phyloP scores from a whole-genome alignment of 768 basidiomycete species.

The Boletellus sp. region DNA sequence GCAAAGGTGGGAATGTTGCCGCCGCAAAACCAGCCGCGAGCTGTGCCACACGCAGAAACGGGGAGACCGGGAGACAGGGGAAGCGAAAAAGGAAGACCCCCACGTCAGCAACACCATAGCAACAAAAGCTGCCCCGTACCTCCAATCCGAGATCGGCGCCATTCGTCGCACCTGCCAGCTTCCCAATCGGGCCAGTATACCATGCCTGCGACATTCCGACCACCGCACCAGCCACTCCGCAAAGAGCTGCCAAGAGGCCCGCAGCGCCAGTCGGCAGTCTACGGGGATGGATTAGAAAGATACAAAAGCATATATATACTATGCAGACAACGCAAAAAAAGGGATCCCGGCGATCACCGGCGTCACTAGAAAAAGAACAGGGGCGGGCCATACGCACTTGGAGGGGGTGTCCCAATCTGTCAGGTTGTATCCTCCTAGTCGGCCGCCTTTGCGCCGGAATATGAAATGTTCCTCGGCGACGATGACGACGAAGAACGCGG shows the following conservation, averaged over 20 bases:
- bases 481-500: slow-evolving; percentile 44
- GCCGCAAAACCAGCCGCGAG: slow-evolving; percentile 46
- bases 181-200: slow-evolving; percentile 50
- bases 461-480: slow-evolving; percentile 45
- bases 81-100: not conserved
- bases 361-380: not conserved
- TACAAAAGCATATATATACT: too few species aligned
- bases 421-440: slow-evolving; percentile 49
- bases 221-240: slow-evolving; percentile 47
- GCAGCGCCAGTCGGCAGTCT: slow-evolving; percentile 49
- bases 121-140: slow-evolving; percentile 27
- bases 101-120: not conserved
- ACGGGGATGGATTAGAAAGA: too few species aligned
- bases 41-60: slow-evolving; percentile 12
- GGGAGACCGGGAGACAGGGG: too few species aligned
- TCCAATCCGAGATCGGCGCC: slow-evolving; percentile 58
- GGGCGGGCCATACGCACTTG: slow-evolving; percentile 21
- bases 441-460: slow-evolving; percentile 39
- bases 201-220: slow-evolving; percentile 52
- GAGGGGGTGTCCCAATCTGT: slow-evolving; percentile 44
- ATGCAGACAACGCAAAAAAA: too few species aligned
- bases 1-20: slow-evolving; percentile 42
- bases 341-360: too few species aligned
- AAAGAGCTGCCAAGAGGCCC: slow-evolving; percentile 44
- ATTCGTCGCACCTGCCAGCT: slow-evolving; percentile 36